These are phyloP conservation scores for Saccharomycopsis fermentans DNA, from an alignment of 805 yeast genomes.

Conservation along the genomic window DNA sequence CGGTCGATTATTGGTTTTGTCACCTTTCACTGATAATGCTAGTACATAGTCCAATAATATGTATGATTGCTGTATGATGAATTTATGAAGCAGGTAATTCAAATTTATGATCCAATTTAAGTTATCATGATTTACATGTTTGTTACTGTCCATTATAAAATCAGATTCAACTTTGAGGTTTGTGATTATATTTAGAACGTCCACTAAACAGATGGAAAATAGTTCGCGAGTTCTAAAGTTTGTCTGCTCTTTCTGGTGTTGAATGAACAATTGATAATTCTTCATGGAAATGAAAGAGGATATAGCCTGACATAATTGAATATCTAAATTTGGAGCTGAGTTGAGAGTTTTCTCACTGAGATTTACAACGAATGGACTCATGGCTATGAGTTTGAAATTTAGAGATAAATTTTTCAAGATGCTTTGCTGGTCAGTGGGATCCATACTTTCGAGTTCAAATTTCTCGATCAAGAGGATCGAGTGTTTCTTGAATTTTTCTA, in stretches of 20 bases:
- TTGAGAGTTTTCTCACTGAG: background rate
- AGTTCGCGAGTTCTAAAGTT: background rate
- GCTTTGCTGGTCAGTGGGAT: background rate
- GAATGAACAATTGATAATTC: background rate
- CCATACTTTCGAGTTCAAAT: background rate
- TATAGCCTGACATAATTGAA: background rate
- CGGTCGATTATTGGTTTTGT: background rate
- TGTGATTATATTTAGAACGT: background rate
- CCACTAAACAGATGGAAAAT: background rate
- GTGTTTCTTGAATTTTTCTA: background rate
- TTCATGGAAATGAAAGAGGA: background rate
- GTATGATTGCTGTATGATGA: background rate
- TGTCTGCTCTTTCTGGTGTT: background rate
- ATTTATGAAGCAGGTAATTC: background rate
- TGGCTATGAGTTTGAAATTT: conserved; percentile 10
- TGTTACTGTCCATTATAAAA: background rate
- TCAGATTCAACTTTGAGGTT: background rate
- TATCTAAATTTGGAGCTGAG: background rate
- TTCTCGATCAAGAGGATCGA: background rate
- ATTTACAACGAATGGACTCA: background rate
- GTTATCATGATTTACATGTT: background rate
- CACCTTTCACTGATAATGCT: background rate
- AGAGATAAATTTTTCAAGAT: conserved; percentile 4
- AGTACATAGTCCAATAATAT: background rate
- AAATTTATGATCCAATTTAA: background rate